Evolutionary conservation across 73 alveolate genomes (phyloP).

Genomic region (Paramecium sonneborni): DNA sequence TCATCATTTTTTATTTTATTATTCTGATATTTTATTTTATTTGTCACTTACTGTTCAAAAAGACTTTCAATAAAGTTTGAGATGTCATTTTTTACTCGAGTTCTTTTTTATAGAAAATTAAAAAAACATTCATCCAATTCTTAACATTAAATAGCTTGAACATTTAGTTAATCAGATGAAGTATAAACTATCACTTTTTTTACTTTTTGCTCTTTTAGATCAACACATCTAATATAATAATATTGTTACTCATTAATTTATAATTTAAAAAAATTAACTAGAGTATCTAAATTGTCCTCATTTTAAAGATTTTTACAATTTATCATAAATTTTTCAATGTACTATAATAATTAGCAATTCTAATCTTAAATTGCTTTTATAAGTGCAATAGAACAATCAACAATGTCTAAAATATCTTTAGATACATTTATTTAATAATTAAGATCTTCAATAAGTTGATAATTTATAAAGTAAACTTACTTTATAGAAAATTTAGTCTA

Average conservation of each 20-base stretch:
- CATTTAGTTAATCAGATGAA: neutral
- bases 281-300: neutral
- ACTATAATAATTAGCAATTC: neutral
- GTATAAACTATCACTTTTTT: neutral
- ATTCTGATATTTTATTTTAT: too few species aligned
- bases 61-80: neutral
- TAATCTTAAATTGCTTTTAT: neutral
- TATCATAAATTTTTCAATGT: neutral
- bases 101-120: neutral
- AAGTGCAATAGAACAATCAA: neutral
- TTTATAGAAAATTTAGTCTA: neutral
- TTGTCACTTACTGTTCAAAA: too few species aligned
- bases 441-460: neutral
- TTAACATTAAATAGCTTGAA: neutral
- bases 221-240: neutral
- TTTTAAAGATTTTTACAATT: neutral
- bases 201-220: neutral
- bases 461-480: neutral
- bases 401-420: neutral
- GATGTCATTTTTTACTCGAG: neutral
- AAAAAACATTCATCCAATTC: neutral
- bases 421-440: neutral
- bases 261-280: neutral
- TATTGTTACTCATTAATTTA: neutral
- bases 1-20: too few species aligned